Evolutionary conservation across 495 filamentous ascomycete species (phyloP).

Genomic region (Daldinia bambusicola): DNA sequence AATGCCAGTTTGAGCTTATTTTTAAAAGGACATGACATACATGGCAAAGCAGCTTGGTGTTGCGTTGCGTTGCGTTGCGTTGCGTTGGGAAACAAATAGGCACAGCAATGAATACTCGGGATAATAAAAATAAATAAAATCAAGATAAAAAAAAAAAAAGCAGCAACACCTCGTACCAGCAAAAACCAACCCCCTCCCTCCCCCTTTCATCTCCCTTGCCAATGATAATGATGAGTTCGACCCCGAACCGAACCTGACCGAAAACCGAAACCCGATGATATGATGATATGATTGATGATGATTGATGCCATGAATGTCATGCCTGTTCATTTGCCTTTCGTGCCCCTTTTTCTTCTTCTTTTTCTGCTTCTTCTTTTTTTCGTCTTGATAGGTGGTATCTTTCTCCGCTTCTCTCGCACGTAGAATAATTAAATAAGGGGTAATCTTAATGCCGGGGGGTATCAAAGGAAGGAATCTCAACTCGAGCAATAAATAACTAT

Average conservation of each 20-base stretch:
- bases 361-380: background rate
- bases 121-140: background rate
- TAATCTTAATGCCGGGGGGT: slow-evolving; percentile 36
- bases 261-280: slow-evolving; percentile 13
- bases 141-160: no score
- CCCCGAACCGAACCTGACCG: slow-evolving; percentile 5
- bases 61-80: no score
- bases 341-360: slow-evolving; percentile 9
- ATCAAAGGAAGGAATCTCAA: slow-evolving; percentile 41
- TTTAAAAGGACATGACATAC: background rate
- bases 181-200: background rate
- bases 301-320: slow-evolving; percentile 37
- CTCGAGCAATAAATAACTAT: slow-evolving; percentile 37
- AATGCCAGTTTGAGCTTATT: background rate
- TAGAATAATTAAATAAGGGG: slow-evolving; percentile 16
- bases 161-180: background rate
- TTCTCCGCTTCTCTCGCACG: slow-evolving; percentile 15
- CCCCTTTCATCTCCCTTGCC: slow-evolving; percentile 5
- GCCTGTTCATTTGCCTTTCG: slow-evolving; percentile 22
- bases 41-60: no score
- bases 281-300: no score
- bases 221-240: background rate
- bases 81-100: no score
- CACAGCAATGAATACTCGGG: background rate
- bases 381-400: no score